These are phyloP conservation scores for Talaromyces albobiverticillius DNA, from an alignment of 2,329 filamentous ascomycete genomes.

Conservation along the genomic window DNA sequence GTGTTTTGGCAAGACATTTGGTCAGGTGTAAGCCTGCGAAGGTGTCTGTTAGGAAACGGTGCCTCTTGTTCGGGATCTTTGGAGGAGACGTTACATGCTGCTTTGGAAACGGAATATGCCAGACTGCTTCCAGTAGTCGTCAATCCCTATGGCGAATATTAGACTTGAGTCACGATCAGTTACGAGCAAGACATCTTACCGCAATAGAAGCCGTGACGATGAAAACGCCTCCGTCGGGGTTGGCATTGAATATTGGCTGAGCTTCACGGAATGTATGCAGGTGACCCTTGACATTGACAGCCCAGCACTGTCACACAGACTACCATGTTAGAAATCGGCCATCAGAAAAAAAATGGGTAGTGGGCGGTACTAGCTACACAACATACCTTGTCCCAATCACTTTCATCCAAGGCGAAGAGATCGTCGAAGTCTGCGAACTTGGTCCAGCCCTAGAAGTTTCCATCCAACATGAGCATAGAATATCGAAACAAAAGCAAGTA, in stretches of 20 bases:
- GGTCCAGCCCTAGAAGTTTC: slow-evolving; percentile 55
- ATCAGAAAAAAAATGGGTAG: neutral
- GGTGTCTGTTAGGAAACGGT: slow-evolving; percentile 3
- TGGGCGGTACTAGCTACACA: too few relatives aligned
- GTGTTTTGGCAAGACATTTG: slow-evolving; percentile 61
- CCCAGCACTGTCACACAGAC: slow-evolving; percentile 50
- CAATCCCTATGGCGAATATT: slow-evolving; percentile 39
- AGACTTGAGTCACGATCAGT: slow-evolving; percentile 9
- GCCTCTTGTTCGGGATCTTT: neutral
- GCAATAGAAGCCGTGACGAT: slow-evolving; percentile 64
- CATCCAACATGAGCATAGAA: neutral
- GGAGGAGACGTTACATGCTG: slow-evolving; percentile 53
- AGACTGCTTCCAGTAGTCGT: slow-evolving; percentile 55
- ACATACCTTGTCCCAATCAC: slow-evolving; percentile 61
- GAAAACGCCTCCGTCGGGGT: slow-evolving; percentile 61
- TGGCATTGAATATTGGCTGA: slow-evolving; percentile 57
- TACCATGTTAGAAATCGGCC: neutral
- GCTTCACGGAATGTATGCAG: slow-evolving; percentile 56
- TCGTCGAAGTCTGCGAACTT: slow-evolving; percentile 57
- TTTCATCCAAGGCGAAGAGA: slow-evolving; percentile 56
- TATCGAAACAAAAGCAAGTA: neutral
- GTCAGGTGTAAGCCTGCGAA: slow-evolving; percentile 59
- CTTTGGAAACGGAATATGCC: slow-evolving; percentile 76
- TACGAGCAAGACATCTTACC: slow-evolving; percentile 33
- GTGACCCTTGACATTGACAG: slow-evolving; percentile 59